Evolutionary conservation across 371 early-diverging fungal species (phyloP).

Genomic region (Rhizopus microsporus): DNA sequence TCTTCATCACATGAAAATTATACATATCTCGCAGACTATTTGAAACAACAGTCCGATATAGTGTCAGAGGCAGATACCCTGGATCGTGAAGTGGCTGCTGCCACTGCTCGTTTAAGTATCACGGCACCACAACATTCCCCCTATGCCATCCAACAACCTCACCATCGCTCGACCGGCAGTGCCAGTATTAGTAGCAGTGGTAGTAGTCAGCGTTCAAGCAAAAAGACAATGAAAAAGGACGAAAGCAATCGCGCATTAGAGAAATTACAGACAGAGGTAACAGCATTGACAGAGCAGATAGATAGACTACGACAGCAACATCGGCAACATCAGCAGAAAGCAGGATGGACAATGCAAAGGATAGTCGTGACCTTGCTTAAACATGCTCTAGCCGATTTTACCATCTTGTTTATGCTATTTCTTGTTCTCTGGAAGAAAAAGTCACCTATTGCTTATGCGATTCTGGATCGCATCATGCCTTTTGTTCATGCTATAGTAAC

Average conservation of each 20-base stretch:
- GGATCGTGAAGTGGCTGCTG: conserved; percentile 48
- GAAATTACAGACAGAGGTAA: conserved; percentile 50
- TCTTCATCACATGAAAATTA: conserved; percentile 32
- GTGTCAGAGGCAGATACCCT: conserved; percentile 42
- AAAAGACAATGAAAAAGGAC: conserved; percentile 4
- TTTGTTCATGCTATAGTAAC: conserved; percentile 22
- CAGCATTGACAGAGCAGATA: conserved; percentile 51
- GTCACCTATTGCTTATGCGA: conserved; percentile 42
- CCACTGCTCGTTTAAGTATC: conserved; percentile 25
- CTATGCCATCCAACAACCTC: conserved; percentile 14
- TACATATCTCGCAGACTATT: conserved; percentile 3
- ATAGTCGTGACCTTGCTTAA: conserved; percentile 28
- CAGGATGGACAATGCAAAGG: conserved; percentile 27
- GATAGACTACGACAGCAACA: conserved; percentile 35
- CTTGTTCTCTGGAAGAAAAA: conserved; percentile 32
- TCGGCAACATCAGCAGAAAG: conserved; percentile 3
- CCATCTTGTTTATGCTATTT: conserved; percentile 34
- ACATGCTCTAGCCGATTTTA: conserved; percentile 37
- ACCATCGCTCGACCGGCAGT: conserved; percentile 5
- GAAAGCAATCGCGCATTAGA: conserved; percentile 36
- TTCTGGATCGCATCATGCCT: conserved; percentile 34
- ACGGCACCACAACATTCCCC: conserved; percentile 30
- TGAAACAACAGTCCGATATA: conserved; percentile 12
- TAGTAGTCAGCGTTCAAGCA: neutral
- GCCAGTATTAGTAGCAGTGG: neutral